Evolutionary conservation across 208 protist species (phyloP).

Genomic region (Leishmania amazonensis): DNA sequence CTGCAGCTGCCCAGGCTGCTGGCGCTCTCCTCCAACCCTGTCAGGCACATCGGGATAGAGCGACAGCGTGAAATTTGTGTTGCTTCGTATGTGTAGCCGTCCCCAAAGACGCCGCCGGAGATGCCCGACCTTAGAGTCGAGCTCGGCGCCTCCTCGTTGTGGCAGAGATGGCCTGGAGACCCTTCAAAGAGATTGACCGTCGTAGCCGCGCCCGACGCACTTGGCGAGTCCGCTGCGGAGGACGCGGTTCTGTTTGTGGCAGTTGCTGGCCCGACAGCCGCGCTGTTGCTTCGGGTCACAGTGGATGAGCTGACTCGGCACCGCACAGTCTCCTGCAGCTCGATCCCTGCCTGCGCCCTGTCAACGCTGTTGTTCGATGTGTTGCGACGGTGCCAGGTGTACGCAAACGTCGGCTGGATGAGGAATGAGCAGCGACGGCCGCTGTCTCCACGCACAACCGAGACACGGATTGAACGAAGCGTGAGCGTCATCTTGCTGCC

Average conservation of each 20-base stretch:
- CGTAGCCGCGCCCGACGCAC: background rate
- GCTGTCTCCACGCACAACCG: slow-evolving; percentile 33
- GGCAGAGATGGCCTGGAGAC: background rate
- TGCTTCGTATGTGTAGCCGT: slow-evolving; percentile 23
- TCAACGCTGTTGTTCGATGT: slow-evolving; percentile 13
- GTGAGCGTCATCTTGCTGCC: slow-evolving; percentile 18
- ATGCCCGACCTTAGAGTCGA: background rate
- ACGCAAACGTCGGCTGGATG: slow-evolving; percentile 23
- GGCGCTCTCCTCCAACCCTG: background rate
- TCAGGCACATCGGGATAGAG: slow-evolving; percentile 1
- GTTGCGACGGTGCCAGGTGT: slow-evolving; percentile 29
- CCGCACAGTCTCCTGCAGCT: slow-evolving; percentile 31
- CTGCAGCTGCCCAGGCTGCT: slow-evolving; percentile 24
- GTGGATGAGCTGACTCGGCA: slow-evolving; percentile 13
- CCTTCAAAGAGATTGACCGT: background rate
- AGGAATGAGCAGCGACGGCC: slow-evolving; percentile 23
- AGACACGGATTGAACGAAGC: slow-evolving; percentile 22
- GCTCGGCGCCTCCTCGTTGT: slow-evolving; percentile 4
- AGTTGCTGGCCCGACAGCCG: background rate
- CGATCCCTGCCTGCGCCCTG: slow-evolving; percentile 22
- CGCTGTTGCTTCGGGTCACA: background rate
- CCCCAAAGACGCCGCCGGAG: background rate
- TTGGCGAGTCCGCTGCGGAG: background rate
- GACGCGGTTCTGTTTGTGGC: background rate
- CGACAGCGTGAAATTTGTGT: slow-evolving; percentile 19